Evolutionary conservation across 805 yeast species (phyloP), one percentile per base, ranked within the genome.

Genomic region (Maudiozyma saulgeensis): DNA sequence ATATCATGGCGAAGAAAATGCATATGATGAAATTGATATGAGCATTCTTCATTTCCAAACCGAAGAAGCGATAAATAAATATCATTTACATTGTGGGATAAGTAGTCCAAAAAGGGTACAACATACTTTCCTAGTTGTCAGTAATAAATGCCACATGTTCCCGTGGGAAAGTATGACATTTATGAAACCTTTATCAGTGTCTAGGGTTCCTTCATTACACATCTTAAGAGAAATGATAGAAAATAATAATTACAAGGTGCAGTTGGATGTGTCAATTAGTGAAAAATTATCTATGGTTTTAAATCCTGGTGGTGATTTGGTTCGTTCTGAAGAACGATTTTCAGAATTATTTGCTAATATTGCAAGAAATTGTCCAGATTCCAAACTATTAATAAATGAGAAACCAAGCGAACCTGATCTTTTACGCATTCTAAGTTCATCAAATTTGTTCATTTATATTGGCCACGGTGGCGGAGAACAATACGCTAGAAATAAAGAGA

Each of bases 401-500:
- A 70, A 68, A 43, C 96, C 96, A 0, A 54, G 69, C 0, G 93
- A 85, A 49, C 67, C 64, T 0, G 72, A 76, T 18, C 69, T 89
- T 35, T 52, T 73, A 0, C 46, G 65, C 0, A 71, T 73, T 16
- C 60, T 90, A 8, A 51, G 57, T 2, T 44, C 59, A 1, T 66
- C 76, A 1, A 72, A 77, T 38, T 54, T 86, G 8, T 84, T 84
- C 56, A 70, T 91, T 0, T 93, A 87, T 62, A 73, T 90, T 49
- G 99, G 99, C 0, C 99, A 93, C 67, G 97, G 98, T 0, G 93
- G 96, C 4, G 96, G 98, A n/a, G 91, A 87, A 53, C 89, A 85
- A 53, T 88, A 81, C 59, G 69, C 87, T 11, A 73, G 80, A 31
- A 71, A 82, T 1, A 72, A 79, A 4, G 66, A 76, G 0, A 66